These are phyloP conservation scores for Gillenia trifoliata DNA, from an alignment of 306 rosid species.

Conservation along the genomic window DNA sequence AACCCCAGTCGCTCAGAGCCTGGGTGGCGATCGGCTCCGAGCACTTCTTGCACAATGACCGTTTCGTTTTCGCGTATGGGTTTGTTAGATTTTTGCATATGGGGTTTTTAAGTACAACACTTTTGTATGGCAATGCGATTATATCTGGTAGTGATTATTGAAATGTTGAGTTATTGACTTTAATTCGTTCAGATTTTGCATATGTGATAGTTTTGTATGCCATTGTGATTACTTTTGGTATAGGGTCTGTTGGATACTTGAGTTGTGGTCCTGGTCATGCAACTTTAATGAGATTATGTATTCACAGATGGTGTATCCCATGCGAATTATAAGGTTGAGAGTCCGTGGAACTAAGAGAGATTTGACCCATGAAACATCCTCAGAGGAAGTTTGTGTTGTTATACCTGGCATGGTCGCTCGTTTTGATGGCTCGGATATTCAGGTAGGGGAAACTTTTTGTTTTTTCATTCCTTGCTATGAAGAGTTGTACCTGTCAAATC, in stretches of 20 bases:
- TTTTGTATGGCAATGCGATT: not conserved
- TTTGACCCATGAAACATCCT: slow-evolving; percentile 62
- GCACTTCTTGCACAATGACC: slow-evolving; percentile 58
- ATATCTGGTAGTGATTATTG: not conserved
- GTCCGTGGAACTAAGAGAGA: slow-evolving; percentile 87
- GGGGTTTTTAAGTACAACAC: too few species aligned
- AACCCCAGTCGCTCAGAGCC: slow-evolving; percentile 51
- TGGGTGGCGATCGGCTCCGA: slow-evolving; percentile 31
- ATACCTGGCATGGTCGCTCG: slow-evolving; percentile 86
- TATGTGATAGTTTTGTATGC: not conserved
- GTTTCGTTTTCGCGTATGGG: slow-evolving; percentile 51
- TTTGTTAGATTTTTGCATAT: not conserved
- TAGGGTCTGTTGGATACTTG: not conserved
- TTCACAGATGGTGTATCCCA: slow-evolving; percentile 69
- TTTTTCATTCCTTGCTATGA: not conserved
- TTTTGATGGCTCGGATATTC: slow-evolving; percentile 73
- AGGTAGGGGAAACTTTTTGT: slow-evolving; percentile 40
- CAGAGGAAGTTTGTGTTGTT: slow-evolving; percentile 82
- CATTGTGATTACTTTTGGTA: not conserved
- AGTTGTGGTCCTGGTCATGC: not conserved
- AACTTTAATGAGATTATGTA: slow-evolving; percentile 19
- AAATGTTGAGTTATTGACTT: not conserved
- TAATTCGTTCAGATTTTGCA: not conserved
- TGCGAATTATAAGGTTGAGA: slow-evolving; percentile 65
- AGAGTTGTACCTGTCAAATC: not conserved